phyloP scores from a whole-genome alignment of 2,329 filamentous ascomycete genomes.

The Dothiorella sarmentorum region DNA sequence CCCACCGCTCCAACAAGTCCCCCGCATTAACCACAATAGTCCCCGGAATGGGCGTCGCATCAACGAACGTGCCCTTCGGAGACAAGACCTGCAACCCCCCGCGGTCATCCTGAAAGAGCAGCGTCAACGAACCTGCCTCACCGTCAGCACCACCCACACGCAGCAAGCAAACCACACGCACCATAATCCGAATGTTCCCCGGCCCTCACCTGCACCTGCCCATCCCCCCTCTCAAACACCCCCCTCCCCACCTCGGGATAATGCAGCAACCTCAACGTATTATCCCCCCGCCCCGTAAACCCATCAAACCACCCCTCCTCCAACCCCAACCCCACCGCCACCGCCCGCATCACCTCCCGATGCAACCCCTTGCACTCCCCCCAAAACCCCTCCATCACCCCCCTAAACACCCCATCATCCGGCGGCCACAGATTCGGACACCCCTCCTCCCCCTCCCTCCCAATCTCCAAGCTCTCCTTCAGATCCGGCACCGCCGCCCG shows the following conservation, averaged over 20 bases:
- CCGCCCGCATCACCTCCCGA: conserved; percentile 75
- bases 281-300: conserved; percentile 59
- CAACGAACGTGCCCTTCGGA: conserved; percentile 72
- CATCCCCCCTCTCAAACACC: conserved; percentile 63
- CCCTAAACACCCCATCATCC: conserved; percentile 58
- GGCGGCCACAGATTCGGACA: conserved; percentile 77
- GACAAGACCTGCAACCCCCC: conserved; percentile 50
- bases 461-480: conserved; percentile 62
- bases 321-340: conserved; percentile 76
- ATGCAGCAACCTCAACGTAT: conserved; percentile 65
- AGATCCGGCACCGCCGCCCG: conserved; percentile 39
- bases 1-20: conserved; percentile 82
- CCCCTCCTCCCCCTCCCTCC: conserved; percentile 56
- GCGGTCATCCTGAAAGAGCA: conserved; percentile 42
- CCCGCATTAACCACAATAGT: conserved; percentile 88
- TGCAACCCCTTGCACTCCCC: conserved; percentile 72
- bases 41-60: conserved; percentile 76
- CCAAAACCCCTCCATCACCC: conserved; percentile 73
- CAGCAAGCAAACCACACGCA: conserved; percentile 20
- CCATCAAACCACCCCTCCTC: conserved; percentile 70
- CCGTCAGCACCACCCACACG: background rate
- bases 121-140: conserved; percentile 42
- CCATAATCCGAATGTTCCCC: conserved; percentile 72
- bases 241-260: conserved; percentile 67
- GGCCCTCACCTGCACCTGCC: conserved; percentile 70